phyloP scores from a whole-genome alignment of 2,329 filamentous ascomycete genomes.

The Stagonosporopsis vannaccii region DNA sequence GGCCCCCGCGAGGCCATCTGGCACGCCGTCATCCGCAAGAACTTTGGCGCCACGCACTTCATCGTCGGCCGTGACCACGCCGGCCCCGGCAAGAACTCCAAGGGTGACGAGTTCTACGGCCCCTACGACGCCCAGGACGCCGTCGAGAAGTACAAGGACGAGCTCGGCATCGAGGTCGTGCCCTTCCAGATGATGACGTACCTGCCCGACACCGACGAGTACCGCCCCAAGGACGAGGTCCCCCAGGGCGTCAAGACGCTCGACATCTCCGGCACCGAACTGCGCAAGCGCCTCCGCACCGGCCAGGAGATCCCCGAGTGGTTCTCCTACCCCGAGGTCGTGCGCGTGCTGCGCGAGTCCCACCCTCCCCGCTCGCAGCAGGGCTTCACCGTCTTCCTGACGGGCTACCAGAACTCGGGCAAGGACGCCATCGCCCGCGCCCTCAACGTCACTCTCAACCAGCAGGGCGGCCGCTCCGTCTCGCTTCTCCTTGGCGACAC shows the following conservation, averaged over 20 bases:
- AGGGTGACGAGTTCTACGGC: conserved; percentile 96
- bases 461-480: conserved; percentile 94
- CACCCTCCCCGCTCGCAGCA: conserved; percentile 90
- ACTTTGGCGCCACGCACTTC: conserved; percentile 98
- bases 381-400: conserved; percentile 98
- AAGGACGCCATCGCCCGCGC: conserved; percentile 97
- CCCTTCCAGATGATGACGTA: conserved; percentile 99
- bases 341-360: conserved; percentile 93
- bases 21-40: conserved; percentile 99
- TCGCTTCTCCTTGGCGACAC: conserved; percentile 95
- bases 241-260: conserved; percentile 79
- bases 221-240: conserved; percentile 91
- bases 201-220: conserved; percentile 95
- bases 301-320: conserved; percentile 97
- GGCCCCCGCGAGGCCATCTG: conserved; percentile 98
- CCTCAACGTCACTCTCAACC: conserved; percentile 95
- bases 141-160: conserved; percentile 93
- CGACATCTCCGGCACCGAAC: conserved; percentile 70
- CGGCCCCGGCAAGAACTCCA: conserved; percentile 96
- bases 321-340: conserved; percentile 99
- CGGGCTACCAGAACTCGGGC: conserved; percentile 93
- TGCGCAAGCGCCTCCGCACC: conserved; percentile 87
- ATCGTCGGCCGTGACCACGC: conserved; percentile 99
- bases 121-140: conserved; percentile 97
- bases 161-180: conserved; percentile 98